Evolutionary conservation across 352 stramenopile genomes (phyloP), one percentile per base, ranked within the genome.

Genomic region (Halophytophthora batemanensis): DNA sequence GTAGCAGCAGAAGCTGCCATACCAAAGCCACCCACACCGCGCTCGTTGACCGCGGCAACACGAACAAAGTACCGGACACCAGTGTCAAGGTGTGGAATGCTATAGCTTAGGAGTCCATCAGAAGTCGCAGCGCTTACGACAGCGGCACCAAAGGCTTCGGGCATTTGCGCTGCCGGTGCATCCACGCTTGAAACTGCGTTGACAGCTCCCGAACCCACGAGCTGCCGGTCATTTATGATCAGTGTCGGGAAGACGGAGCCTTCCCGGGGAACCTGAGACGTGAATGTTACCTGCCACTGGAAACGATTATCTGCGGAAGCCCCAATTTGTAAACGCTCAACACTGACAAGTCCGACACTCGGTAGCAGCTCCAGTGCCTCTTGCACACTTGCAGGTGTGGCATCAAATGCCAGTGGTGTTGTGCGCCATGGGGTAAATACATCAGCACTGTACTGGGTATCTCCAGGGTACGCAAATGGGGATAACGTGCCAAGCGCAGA

Each of bases 241-340:
- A 90, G 63, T 22, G 55, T 45, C 2, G 77, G 77, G n/a, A 88
- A 62, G 2, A 48, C 34, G 0, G 53, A 23, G 12, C 13, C 44
- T 4, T 39, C 47, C 19, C 54, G 44, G 0, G 81, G 78, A 2
- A 92, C 69, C 36, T 87, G 74, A 13, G 57, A 66, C 17, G 64
- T 72, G 56, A 98, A 98, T 11, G 93, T 97, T 28, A 98, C 77
- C 14, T 60, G 74, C 92, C 93, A 98, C 10, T 77, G 66, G 59
- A 84, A 98, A 21, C 77, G 90, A 47, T 85, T 86, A 21, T 66
- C 53, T 14, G 72, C 82, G 3, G 69, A 69, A 3, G 37, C 46
- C 2, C 53, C 58, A 10, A 75, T 64, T 19, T 77, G 74, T 22
- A 92, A 63, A n/a, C 94, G 82, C 45, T 90, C 78, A 1, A 98